Base-by-base conservation (phyloP, 2,329 filamentous ascomycete species). In the Cladophialophora immunda region DNA sequence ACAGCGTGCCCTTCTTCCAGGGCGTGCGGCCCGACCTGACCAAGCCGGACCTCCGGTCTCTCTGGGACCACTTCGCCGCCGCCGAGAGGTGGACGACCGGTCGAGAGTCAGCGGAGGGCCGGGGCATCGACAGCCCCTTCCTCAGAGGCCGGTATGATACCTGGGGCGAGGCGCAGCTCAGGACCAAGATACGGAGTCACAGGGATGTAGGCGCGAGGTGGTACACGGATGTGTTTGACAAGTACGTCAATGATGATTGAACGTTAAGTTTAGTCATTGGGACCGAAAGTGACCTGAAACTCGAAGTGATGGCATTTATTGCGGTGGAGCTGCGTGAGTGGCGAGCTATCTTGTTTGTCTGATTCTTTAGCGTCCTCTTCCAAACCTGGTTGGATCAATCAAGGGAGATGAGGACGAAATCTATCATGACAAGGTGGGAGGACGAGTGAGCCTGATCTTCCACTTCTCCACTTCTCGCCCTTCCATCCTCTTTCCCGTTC, bases 121-220 rank as follows among this genome's bases (percentile, higher is more conserved):
- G 68, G 4, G 71, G 69, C 8, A 78, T 86, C 53, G 84, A 86
- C 66, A 84, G 83, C 36, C 77, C 83, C 0, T 86, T 86, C 64
- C 69, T 85, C 38, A 78, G 75, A 13, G 83, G 83, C 0, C 79
- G 77, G 45, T 86, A 85, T 65, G 80, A 85, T 59, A 86, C 84
- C 0, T 86, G 84, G 83, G 85, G 84, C 0, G 85, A 86, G 73
- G 81, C 82, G 5, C 84, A 86, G 74, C 72, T 87, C 47, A 76
- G 85, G 63, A 86, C 83, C 1, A 86, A 86, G 74, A 79, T 86
- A 11, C 76, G 84, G 13, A 86, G 84, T 63, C 84, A 86, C 73
- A 76, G 80, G 2, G 79, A 82, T 62, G 82, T 84, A 17, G 84
- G 84, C 3, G 76, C 61, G 65, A 81, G 72, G 70, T 85, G 84